phyloP scores from a whole-genome alignment of 108 stramenopile species.

The Stephanodiscus triporus region DNA sequence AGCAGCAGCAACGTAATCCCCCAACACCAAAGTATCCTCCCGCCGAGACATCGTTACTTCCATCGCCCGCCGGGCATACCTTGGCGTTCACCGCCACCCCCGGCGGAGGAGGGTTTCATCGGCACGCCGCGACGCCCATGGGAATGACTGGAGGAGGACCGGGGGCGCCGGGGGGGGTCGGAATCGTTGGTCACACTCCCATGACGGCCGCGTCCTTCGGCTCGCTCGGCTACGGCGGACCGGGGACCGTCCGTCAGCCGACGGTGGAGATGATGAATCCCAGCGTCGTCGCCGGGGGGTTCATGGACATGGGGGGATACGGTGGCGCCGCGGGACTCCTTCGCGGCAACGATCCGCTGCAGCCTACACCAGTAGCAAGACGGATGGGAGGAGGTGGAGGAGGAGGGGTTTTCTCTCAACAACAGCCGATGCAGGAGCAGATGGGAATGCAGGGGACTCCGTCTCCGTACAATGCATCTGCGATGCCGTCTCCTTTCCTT shows the following conservation, averaged over 20 bases:
- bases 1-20: neutral
- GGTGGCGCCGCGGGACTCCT: conserved; percentile 37
- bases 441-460: conserved; percentile 4
- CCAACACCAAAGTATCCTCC: neutral
- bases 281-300: neutral
- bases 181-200: conserved; percentile 23
- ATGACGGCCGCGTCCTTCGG: conserved; percentile 35
- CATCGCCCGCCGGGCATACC: no score
- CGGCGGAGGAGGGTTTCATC: neutral
- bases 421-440: conserved; percentile 14
- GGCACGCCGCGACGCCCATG: neutral
- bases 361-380: conserved; percentile 44
- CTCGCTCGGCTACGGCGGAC: neutral
- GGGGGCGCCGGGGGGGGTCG: conserved; percentile 25
- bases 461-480: conserved; percentile 32
- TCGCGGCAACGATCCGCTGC: conserved; percentile 37
- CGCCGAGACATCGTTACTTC: no score
- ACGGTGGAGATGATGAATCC: neutral
- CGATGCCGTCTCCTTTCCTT: neutral
- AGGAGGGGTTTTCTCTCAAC: conserved; percentile 1
- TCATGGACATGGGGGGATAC: no score
- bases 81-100: no score
- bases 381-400: neutral
- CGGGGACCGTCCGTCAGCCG: no score
- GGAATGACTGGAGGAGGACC: neutral